Base-by-base conservation (phyloP, 805 yeast species). In the Wilhelminamyces savonicus region DNA sequence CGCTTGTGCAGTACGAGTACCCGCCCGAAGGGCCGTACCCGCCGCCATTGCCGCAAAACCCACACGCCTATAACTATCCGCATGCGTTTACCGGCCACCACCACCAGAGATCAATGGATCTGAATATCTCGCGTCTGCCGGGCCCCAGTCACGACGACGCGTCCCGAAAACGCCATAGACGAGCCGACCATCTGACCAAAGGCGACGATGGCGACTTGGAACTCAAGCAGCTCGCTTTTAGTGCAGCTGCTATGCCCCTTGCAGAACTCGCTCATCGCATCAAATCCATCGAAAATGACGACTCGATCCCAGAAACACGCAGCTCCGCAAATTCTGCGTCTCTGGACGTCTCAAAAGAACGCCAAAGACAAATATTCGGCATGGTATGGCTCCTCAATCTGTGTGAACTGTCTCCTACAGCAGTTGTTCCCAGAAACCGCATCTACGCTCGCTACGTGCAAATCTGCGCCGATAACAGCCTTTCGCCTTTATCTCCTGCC, bases 291-390 rank as follows among this genome's bases (percentile, higher is more conserved):
- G 78, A 71, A 35, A 40, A 19, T 31, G 40, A 40, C 8, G 19
- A 17, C 19, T 6, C 19, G 6, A 17, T 17, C 19, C 19, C 19
- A 17, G 19, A 17, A 17, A 6, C 8, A 17, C 6, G 9, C 13
- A 10, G 22, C 22, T 9, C 10, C 22, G 5, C 22, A 9, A n/a
- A n/a, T n/a, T n/a, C 18, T 20, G 29, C 31, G 22, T 6, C 28
- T 12, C 30, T 25, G 18, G 40, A 30, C 24, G 23, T 28, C 16
- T 31, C 30, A 10, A 64, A 62, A 27, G 85, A 80, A 42, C 63
- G 75, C 33, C 81, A 76, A 45, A 69, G 78, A 30, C 96, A 85
- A 52, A 62, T 83, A 1, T 83, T 84, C 53, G 95, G 88, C 9
- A 71, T 85, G 73, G 73, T 82, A 3, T 84, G 94, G 83, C 62